These are phyloP conservation scores for Cucurbita pepo DNA, from an alignment of 306 rosid genomes.

Conservation along the genomic window DNA sequence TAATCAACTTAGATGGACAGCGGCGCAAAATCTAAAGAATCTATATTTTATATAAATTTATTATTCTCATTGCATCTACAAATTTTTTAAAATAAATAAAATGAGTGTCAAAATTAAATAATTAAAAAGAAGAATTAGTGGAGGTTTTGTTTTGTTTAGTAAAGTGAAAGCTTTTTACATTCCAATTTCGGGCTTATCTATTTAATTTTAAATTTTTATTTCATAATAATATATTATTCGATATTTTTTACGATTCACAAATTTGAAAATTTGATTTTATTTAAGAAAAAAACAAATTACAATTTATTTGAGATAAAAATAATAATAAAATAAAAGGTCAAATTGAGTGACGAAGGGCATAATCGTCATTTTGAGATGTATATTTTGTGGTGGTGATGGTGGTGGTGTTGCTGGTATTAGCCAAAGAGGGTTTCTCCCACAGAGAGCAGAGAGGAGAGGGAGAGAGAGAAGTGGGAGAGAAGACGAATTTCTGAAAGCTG, in stretches of 20 bases:
- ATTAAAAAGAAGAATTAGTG: neutral
- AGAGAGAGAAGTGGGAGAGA: neutral
- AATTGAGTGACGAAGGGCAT: slow-evolving; percentile 72
- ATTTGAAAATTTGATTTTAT: no score
- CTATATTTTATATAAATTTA: neutral
- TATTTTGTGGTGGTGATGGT: slow-evolving; percentile 52
- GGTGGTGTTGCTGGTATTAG: slow-evolving; percentile 10
- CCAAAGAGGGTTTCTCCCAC: slow-evolving; percentile 31
- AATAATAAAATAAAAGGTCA: slow-evolving; percentile 22
- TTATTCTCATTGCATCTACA: neutral
- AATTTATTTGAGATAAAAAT: no score
- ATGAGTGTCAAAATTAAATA: neutral
- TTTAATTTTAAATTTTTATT: no score
- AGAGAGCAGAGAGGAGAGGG: neutral
- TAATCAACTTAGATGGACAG: neutral
- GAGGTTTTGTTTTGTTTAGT: neutral
- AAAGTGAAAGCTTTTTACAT: neutral
- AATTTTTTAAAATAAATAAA: neutral
- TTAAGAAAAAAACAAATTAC: no score
- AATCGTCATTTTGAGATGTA: slow-evolving; percentile 28
- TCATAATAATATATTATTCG: no score
- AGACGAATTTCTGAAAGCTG: neutral
- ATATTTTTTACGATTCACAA: no score
- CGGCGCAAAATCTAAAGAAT: neutral
- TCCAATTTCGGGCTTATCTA: neutral